Conservation (phyloP, 2,329 filamentous ascomycete species). For the Helotiales sp. region DNA sequence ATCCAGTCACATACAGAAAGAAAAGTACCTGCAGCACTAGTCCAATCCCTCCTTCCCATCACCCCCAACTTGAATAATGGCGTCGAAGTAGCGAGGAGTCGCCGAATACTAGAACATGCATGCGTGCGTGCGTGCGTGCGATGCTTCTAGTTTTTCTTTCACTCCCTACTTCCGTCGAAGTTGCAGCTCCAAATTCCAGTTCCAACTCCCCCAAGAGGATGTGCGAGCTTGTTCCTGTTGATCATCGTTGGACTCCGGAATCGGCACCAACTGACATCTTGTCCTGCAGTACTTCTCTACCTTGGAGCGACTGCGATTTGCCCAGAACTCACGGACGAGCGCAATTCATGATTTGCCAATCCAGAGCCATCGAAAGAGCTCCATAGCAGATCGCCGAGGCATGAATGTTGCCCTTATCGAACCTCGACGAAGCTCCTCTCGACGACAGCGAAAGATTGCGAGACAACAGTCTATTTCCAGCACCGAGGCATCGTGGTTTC, state of each 20-base stretch:
- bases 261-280: constrained; percentile 23
- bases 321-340: constrained; percentile 52
- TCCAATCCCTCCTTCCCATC: background rate
- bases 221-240: background rate
- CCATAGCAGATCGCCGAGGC: constrained; percentile 40
- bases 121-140: no score
- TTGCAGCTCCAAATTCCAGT: background rate
- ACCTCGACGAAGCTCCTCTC: constrained; percentile 36
- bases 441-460: constrained; percentile 37
- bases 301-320: constrained; percentile 71
- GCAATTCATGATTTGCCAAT: constrained; percentile 40
- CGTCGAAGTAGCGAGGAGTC: background rate
- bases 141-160: constrained; percentile 16
- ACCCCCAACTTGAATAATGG: background rate
- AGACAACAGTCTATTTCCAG: constrained; percentile 49
- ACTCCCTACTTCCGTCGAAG: background rate
- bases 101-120: constrained; percentile 7
- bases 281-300: constrained; percentile 70
- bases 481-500: constrained; percentile 69
- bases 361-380: constrained; percentile 34
- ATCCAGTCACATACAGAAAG: background rate
- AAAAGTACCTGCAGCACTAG: constrained; percentile 6
- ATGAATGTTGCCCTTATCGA: constrained; percentile 36
- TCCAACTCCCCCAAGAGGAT: background rate
- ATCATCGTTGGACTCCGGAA: background rate